phyloP scores from a whole-genome alignment of 2,329 filamentous ascomycete species.

The Mariannaea elegans region DNA sequence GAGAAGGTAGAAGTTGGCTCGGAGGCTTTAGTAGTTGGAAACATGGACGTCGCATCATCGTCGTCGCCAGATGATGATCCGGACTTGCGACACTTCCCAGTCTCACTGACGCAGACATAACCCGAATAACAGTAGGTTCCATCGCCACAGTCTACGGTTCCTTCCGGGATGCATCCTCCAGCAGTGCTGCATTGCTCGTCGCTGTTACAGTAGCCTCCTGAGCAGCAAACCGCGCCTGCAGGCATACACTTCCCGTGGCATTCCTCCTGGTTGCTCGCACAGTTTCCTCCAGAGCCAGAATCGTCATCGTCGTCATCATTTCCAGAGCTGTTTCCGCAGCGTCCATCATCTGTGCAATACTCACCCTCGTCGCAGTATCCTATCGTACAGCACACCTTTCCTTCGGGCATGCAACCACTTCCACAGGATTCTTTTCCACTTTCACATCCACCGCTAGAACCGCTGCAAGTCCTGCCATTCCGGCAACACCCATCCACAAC shows the following conservation, averaged over 20 bases:
- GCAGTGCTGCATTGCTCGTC: not conserved
- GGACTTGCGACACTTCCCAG: not conserved
- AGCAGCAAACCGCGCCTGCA: not conserved
- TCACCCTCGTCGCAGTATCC: not conserved
- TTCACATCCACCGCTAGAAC: not conserved
- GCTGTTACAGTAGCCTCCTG: not conserved
- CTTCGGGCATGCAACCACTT: slow-evolving; percentile 9
- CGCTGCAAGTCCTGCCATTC: not conserved
- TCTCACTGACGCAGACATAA: not conserved
- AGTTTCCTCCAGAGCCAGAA: not conserved
- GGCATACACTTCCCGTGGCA: slow-evolving; percentile 1
- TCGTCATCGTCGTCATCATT: not conserved
- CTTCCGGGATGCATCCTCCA: slow-evolving; percentile 7
- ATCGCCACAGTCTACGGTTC: slow-evolving; percentile 5
- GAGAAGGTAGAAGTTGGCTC: not conserved
- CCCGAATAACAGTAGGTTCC: slow-evolving; percentile 6
- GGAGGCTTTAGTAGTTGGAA: not conserved
- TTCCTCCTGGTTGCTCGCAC: not conserved
- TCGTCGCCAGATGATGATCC: not conserved
- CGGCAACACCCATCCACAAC: not conserved
- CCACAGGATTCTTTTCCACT: not conserved
- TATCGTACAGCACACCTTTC: not conserved
- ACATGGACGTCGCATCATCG: not conserved
- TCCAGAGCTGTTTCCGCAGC: not conserved
- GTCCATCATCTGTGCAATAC: not conserved